These are phyloP conservation scores for Tetratostichococcus sp. DNA, from an alignment of 139 green algal species.

Conservation along the genomic window DNA sequence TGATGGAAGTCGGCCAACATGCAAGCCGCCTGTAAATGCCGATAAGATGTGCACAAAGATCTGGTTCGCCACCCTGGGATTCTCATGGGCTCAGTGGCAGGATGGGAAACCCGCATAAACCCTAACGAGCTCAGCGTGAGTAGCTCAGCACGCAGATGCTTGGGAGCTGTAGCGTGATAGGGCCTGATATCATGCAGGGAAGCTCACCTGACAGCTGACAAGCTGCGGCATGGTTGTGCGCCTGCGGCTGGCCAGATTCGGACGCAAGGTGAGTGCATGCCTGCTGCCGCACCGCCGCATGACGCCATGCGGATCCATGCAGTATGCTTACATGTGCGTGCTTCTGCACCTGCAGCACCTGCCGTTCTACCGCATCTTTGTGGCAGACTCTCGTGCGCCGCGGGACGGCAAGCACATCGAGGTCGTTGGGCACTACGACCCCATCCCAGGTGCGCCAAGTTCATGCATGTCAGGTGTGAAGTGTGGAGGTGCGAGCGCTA, in stretches of 20 bases:
- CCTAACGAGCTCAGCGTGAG: no score
- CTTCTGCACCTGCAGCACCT: constrained; percentile 50
- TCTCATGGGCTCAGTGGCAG: no score
- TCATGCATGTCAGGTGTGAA: not conserved
- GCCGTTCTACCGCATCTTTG: constrained; percentile 82
- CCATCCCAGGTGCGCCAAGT: constrained; percentile 48
- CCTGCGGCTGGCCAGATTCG: constrained; percentile 76
- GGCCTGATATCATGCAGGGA: no score
- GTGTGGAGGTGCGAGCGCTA: not conserved
- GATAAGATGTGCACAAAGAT: no score
- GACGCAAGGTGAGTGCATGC: constrained; percentile 32
- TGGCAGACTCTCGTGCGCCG: constrained; percentile 56
- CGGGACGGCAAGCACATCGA: constrained; percentile 78
- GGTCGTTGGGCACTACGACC: constrained; percentile 77
- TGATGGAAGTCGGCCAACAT: no score
- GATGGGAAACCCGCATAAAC: no score
- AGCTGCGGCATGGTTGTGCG: constrained; percentile 55
- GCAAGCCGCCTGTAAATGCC: no score
- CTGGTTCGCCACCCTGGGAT: no score
- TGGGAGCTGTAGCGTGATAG: no score
- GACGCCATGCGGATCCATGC: not conserved
- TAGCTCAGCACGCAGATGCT: no score
- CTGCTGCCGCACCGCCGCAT: not conserved
- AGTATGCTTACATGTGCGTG: not conserved
- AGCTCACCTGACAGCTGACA: not conserved